Evolutionary conservation across 192 early-diverging fungal species (phyloP).

Genomic region (Jimgerdemannia flammicorona): DNA sequence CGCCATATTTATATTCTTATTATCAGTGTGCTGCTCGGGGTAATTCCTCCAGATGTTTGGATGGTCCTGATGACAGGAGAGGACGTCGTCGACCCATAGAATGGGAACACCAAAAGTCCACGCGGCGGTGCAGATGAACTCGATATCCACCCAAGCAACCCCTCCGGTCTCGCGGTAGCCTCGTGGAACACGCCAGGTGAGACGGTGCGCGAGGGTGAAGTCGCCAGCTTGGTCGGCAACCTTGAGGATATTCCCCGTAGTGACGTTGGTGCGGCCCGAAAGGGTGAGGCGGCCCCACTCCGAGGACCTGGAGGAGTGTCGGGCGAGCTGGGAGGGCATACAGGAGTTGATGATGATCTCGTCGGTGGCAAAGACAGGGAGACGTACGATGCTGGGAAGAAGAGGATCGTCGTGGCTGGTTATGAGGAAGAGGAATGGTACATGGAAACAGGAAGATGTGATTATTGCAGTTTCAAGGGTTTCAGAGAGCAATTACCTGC

Average conservation of each 20-base stretch:
- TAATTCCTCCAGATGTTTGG: slow-evolving; percentile 23
- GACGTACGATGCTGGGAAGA: slow-evolving; percentile 22
- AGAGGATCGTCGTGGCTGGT: slow-evolving; percentile 22
- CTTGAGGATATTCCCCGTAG: slow-evolving; percentile 15
- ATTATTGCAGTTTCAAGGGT: not conserved
- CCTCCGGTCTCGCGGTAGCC: slow-evolving; percentile 31
- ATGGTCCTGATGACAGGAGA: slow-evolving; percentile 30
- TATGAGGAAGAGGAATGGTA: not conserved
- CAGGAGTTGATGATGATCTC: slow-evolving; percentile 23
- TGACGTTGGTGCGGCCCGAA: slow-evolving; percentile 16
- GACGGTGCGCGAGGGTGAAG: slow-evolving; percentile 30
- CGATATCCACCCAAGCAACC: slow-evolving; percentile 35
- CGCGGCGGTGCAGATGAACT: slow-evolving; percentile 30
- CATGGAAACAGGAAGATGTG: not conserved
- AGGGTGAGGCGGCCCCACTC: slow-evolving; percentile 26
- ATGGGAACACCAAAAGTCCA: slow-evolving; percentile 26
- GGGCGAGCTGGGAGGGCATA: slow-evolving; percentile 5
- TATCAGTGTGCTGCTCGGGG: slow-evolving; percentile 22
- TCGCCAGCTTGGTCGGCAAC: slow-evolving; percentile 33
- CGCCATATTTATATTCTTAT: slow-evolving; percentile 19
- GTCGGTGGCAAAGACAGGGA: slow-evolving; percentile 23
- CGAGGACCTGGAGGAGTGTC: not conserved
- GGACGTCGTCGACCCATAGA: slow-evolving; percentile 15
- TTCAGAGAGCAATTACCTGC: not conserved
- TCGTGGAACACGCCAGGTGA: slow-evolving; percentile 30